These are phyloP conservation scores for Nitzschia putrida DNA, from an alignment of 108 stramenopile species.

Conservation along the genomic window DNA sequence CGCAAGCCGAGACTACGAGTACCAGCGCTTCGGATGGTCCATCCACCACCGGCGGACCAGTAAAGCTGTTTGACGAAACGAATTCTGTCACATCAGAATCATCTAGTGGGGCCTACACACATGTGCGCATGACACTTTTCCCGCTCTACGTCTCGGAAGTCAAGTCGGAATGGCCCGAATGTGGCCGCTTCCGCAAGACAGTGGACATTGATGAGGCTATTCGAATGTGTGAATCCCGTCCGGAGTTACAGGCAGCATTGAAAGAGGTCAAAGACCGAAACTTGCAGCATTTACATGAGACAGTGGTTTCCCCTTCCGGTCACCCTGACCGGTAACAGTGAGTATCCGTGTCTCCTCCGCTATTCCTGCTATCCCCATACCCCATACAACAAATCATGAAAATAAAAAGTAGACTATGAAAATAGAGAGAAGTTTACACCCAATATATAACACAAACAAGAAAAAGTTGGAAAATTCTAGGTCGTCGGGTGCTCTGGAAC, in stretches of 20 bases:
- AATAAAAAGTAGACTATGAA: neutral
- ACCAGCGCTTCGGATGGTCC: neutral
- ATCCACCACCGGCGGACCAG: conserved; percentile 7
- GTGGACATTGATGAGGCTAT: conserved; percentile 83
- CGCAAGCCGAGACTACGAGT: neutral
- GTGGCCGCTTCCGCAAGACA: conserved; percentile 69
- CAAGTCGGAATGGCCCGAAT: conserved; percentile 81
- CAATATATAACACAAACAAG: neutral
- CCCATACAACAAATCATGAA: neutral
- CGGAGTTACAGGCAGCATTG: conserved; percentile 64
- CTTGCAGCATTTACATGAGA: conserved; percentile 41
- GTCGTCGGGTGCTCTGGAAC: neutral
- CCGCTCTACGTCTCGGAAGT: conserved; percentile 84
- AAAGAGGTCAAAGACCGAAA: conserved; percentile 63
- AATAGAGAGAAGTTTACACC: neutral
- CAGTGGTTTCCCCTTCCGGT: neutral
- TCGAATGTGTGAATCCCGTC: conserved; percentile 58
- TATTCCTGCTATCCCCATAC: neutral
- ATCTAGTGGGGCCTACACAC: conserved; percentile 40
- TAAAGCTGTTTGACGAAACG: conserved; percentile 29
- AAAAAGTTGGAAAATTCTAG: neutral
- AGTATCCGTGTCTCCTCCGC: neutral
- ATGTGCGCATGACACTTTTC: conserved; percentile 74
- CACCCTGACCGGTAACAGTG: conserved; percentile 1
- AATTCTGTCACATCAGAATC: conserved; percentile 46